Evolutionary conservation across 441 rosid species (phyloP).

Genomic region (Croton setiger): DNA sequence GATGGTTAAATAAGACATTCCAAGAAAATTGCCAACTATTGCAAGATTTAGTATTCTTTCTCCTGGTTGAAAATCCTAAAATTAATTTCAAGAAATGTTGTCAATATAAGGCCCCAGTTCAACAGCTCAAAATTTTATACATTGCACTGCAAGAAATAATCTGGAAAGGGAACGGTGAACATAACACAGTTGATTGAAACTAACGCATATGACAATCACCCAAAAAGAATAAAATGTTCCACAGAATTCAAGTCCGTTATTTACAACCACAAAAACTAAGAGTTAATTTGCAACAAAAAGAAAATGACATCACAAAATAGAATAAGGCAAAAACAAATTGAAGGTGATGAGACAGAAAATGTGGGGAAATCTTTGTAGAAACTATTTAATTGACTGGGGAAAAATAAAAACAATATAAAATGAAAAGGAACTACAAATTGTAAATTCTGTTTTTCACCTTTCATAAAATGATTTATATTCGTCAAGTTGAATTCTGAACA

Average conservation of each 20-base stretch:
- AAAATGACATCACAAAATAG: neutral
- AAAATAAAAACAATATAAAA: neutral
- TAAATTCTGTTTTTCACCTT: neutral
- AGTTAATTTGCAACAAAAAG: neutral
- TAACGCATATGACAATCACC: neutral
- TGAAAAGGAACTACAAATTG: neutral
- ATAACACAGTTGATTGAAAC: constrained; percentile 4
- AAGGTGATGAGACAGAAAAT: neutral
- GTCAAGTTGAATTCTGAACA: neutral
- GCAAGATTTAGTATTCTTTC: neutral
- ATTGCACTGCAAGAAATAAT: neutral
- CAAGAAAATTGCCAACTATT: neutral
- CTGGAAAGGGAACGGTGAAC: neutral
- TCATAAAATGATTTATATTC: neutral
- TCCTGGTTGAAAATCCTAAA: neutral
- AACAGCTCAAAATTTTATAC: neutral
- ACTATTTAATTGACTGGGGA: neutral
- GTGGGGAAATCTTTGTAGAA: neutral
- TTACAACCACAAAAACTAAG: neutral
- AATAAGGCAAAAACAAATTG: neutral
- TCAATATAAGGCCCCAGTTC: neutral
- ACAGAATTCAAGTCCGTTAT: neutral
- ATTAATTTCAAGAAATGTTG: neutral
- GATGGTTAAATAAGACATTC: neutral
- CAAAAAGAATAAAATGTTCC: neutral